phyloP scores from a whole-genome alignment of 73 alveolate species.

The Breviolum minutum region DNA sequence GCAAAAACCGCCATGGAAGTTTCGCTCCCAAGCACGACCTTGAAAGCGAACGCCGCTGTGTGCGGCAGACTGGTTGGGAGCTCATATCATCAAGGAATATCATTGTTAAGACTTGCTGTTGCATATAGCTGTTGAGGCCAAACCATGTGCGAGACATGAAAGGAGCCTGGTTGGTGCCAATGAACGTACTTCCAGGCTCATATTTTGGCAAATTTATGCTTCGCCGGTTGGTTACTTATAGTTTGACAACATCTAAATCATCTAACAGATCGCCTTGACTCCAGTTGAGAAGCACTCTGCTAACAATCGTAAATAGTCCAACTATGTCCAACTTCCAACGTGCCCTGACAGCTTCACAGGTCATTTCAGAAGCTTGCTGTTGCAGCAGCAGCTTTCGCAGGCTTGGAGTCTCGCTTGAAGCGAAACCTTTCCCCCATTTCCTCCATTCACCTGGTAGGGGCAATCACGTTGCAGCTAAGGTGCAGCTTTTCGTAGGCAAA shows the following conservation, averaged over 20 bases:
- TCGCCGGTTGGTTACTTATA: too few species aligned
- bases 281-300: not conserved
- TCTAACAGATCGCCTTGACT: too few species aligned
- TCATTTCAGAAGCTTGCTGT: not conserved
- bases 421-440: not conserved
- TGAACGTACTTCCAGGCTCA: not conserved
- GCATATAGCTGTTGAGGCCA: not conserved
- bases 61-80: not conserved
- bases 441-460: too few species aligned
- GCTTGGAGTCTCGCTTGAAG: not conserved
- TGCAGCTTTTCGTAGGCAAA: not conserved
- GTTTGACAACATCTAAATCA: too few species aligned
- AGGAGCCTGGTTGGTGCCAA: not conserved
- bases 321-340: too few species aligned
- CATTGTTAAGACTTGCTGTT: not conserved
- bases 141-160: not conserved
- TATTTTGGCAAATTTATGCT: not conserved
- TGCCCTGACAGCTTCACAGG: not conserved
- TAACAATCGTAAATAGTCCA: too few species aligned
- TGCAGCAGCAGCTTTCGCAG: not conserved
- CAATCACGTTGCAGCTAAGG: not conserved
- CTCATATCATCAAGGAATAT: not conserved
- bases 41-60: conserved; percentile 46
- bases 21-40: not conserved
- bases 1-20: not conserved